These are phyloP conservation scores for Parachaetomium inaequale DNA, from an alignment of 495 filamentous ascomycete species.

Conservation along the genomic window DNA sequence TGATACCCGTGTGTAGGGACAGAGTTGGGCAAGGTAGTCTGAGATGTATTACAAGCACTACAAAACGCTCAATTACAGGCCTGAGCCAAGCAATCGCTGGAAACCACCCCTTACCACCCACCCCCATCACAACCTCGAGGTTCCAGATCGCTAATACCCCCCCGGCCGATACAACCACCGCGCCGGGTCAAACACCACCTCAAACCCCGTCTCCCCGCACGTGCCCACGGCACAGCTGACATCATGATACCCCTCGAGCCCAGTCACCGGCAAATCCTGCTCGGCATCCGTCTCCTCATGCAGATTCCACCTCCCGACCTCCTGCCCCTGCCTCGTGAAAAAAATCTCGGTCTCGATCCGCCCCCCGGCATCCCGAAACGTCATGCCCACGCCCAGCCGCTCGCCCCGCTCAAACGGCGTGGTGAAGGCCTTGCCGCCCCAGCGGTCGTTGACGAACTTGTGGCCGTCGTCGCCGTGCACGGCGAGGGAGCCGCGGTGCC, in stretches of 20 bases:
- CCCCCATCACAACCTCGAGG: background rate
- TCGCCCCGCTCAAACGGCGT: constrained; percentile 45
- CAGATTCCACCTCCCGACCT: constrained; percentile 69
- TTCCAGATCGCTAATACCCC: constrained; percentile 10
- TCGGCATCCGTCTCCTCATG: constrained; percentile 76
- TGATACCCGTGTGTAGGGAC: constrained; percentile 13
- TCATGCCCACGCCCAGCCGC: constrained; percentile 62
- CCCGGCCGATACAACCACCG: constrained; percentile 37
- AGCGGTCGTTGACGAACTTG: constrained; percentile 80
- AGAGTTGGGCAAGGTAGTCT: background rate
- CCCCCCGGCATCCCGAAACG: constrained; percentile 45
- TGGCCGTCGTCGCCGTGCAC: constrained; percentile 91
- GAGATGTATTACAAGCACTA: background rate
- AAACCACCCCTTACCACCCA: background rate
- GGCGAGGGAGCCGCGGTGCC: constrained; percentile 81
- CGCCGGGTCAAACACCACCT: constrained; percentile 60
- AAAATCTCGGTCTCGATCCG: constrained; percentile 62
- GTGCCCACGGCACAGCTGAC: constrained; percentile 75
- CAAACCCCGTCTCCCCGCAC: constrained; percentile 68
- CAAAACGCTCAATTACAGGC: background rate
- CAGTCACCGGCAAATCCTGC: constrained; percentile 59
- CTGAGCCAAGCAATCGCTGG: background rate
- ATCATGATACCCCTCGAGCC: constrained; percentile 77
- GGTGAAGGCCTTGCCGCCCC: constrained; percentile 74
- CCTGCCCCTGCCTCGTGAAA: constrained; percentile 68